These are phyloP conservation scores for Colletotrichum eleusines DNA, from an alignment of 2,329 filamentous ascomycete genomes.

Conservation along the genomic window DNA sequence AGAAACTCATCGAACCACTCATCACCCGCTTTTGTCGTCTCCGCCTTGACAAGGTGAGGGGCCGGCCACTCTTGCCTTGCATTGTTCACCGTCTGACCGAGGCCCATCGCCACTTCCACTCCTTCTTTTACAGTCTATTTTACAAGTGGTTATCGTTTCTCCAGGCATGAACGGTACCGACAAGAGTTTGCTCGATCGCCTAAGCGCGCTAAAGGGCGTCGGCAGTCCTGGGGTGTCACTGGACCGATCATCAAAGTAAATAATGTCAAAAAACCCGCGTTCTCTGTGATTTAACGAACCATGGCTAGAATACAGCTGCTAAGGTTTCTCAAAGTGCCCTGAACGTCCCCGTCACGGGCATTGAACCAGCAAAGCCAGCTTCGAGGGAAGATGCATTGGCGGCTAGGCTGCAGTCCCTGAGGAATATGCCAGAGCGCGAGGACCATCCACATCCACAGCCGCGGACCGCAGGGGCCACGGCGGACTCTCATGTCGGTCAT, in stretches of 20 bases:
- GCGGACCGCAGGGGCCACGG: slow-evolving; percentile 6
- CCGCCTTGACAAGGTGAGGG: slow-evolving; percentile 4
- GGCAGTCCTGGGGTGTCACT: slow-evolving; percentile 43
- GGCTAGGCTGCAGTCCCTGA: slow-evolving; percentile 64
- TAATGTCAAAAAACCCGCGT: slow-evolving; percentile 3
- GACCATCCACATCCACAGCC: slow-evolving; percentile 38
- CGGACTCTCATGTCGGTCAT: slow-evolving; percentile 2
- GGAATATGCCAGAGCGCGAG: slow-evolving; percentile 52
- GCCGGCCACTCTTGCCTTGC: not conserved
- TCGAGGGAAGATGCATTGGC: slow-evolving; percentile 65
- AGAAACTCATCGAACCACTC: slow-evolving; percentile 7
- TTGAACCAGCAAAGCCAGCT: slow-evolving; percentile 57
- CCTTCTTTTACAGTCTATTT: not conserved
- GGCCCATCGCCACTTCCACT: not conserved
- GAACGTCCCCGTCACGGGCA: slow-evolving; percentile 51
- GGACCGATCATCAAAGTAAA: slow-evolving; percentile 57
- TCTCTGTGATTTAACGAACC: slow-evolving; percentile 11
- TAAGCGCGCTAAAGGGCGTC: slow-evolving; percentile 65
- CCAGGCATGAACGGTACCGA: slow-evolving; percentile 48
- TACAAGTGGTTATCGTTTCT: not conserved
- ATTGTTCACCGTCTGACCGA: slow-evolving; percentile 6
- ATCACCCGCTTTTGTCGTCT: not conserved
- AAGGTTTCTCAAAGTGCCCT: slow-evolving; percentile 42
- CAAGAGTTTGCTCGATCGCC: slow-evolving; percentile 63
- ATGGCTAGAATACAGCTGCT: slow-evolving; percentile 8